Evolutionary conservation across 257 asterid genomes (phyloP), one percentile per base, ranked within the genome.

Genomic region (Jacaranda copaia): DNA sequence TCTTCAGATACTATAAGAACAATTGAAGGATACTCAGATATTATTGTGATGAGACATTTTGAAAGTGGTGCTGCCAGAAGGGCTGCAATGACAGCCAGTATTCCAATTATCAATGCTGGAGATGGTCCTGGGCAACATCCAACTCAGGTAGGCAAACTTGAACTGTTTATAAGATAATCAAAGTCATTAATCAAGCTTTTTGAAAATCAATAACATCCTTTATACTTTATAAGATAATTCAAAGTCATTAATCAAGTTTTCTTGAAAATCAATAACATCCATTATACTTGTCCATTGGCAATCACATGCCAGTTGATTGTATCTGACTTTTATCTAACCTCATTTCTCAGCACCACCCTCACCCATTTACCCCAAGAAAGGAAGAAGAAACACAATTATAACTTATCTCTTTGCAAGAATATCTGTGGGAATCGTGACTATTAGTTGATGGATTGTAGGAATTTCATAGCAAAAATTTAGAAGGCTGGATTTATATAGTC

Each of bases 41-140:
- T 93, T 66, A 91, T 90, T 81, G 99, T 93, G 81, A 93, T 95
- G 92, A 93, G 99, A 70, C 99, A 95, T 86, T 95, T 91, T 58
- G 99, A 95, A 87, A 93, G 97, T 85, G 99, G 99, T 66, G 96
- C 99, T 68, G 99, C 99, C 74, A 89, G 81, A 84, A 85, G 93
- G 82, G 98, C 99, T 6, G 97, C 98, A 3, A 77, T 55, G 32
- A 93, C 92, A 6, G 96, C 98, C 55, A 77, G 78, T 79, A 95
- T 93, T 81, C 99, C 99, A 0, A 79, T 95, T 80, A 90, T 95
- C 70, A 95, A 95, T 87, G 99, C 99, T 15, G 99, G 98, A 77
- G 99, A 95, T 85, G 99, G 99, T 69, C 99, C 98, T 12, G 98
- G 99, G 15, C 98, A 95, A 79, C 99, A 95, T 84, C 98, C 99